Conservation (phyloP, 192 early-diverging fungal genomes). For the Linnemannia exigua region DNA sequence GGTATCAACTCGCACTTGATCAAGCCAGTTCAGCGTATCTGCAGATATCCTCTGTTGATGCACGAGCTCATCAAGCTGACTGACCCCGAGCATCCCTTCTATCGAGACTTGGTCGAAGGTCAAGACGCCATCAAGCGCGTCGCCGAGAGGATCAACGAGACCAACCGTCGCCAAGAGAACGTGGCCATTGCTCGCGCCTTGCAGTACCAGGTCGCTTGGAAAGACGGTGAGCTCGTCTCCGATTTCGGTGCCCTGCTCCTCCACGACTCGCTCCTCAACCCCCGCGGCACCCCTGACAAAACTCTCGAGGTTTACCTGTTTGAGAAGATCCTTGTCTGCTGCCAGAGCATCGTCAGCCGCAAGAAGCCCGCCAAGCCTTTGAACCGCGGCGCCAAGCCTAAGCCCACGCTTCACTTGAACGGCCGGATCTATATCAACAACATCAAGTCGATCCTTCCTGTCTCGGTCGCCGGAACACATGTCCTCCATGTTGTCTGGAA, state of each 20-base stretch:
- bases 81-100: slow-evolving; percentile 61
- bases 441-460: slow-evolving; percentile 65
- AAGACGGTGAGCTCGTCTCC: slow-evolving; percentile 85
- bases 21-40: slow-evolving; percentile 97
- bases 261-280: slow-evolving; percentile 90
- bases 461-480: slow-evolving; percentile 59
- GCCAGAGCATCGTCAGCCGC: slow-evolving; percentile 81
- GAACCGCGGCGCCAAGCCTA: slow-evolving; percentile 64
- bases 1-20: slow-evolving; percentile 93
- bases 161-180: slow-evolving; percentile 91
- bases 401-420: slow-evolving; percentile 81
- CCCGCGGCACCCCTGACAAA: slow-evolving; percentile 81
- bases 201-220: slow-evolving; percentile 88
- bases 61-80: slow-evolving; percentile 77
- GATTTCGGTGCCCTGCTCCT: slow-evolving; percentile 88
- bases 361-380: slow-evolving; percentile 57
- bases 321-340: slow-evolving; percentile 93
- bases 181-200: slow-evolving; percentile 81
- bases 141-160: slow-evolving; percentile 92
- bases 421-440: slow-evolving; percentile 90
- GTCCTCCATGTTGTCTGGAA: slow-evolving; percentile 87
- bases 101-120: slow-evolving; percentile 78
- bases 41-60: slow-evolving; percentile 97
- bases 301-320: slow-evolving; percentile 93
- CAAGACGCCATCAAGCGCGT: slow-evolving; percentile 85